Conservation (phyloP, 805 yeast genomes). For the Allodekkera sacchari region DNA sequence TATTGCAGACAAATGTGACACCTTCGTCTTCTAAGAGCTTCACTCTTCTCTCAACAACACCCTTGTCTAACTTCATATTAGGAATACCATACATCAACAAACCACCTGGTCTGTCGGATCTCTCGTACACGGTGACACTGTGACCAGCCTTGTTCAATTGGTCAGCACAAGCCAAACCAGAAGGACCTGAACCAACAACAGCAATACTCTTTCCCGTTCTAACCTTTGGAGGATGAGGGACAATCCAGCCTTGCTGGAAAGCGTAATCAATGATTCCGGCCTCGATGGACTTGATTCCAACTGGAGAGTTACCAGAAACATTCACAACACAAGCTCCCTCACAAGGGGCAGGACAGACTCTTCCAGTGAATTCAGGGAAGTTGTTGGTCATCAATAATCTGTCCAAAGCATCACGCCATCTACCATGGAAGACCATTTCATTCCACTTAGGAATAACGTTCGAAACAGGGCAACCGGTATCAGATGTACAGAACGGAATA, state of each 20-base stretch:
- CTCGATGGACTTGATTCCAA: constrained; percentile 93
- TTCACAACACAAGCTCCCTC: constrained; percentile 87
- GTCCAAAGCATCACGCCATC: constrained; percentile 91
- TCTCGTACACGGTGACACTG: constrained; percentile 81
- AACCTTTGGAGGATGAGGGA: constrained; percentile 65
- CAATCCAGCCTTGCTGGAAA: constrained; percentile 94
- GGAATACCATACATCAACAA: constrained; percentile 98
- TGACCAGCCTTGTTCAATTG: constrained; percentile 97
- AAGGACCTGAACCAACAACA: constrained; percentile 92
- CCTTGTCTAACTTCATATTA: constrained; percentile 94
- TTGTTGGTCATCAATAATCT: constrained; percentile 92
- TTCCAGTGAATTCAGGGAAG: constrained; percentile 97
- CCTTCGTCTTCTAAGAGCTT: constrained; percentile 90
- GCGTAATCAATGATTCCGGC: constrained; percentile 95
- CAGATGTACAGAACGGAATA: constrained; percentile 97
- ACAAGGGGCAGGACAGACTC: constrained; percentile 99
- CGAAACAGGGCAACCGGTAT: constrained; percentile 96
- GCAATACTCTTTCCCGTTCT: constrained; percentile 87
- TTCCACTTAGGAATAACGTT: constrained; percentile 98
- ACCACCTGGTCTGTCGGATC: constrained; percentile 95
- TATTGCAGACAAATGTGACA: constrained; percentile 63
- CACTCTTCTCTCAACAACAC: constrained; percentile 86
- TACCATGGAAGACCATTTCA: constrained; percentile 87
- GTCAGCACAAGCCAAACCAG: constrained; percentile 95
- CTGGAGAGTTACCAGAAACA: constrained; percentile 89